Evolutionary conservation across 1,284 basidiomycete species (phyloP).

Genomic region (Rhodotorula sp.): DNA sequence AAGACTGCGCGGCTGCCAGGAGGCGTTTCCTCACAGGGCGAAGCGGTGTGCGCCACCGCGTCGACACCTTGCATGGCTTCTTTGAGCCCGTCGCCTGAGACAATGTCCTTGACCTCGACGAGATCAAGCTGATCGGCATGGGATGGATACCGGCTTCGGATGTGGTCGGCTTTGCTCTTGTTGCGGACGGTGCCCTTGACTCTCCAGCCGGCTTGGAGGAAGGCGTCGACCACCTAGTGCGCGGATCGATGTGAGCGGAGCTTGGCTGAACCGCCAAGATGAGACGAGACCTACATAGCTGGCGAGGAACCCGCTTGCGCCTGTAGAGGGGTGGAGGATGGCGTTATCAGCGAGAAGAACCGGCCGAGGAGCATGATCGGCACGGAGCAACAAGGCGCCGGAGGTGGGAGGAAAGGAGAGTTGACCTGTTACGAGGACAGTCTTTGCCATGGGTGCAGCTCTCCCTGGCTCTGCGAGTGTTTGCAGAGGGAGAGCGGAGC

Average conservation of each 20-base stretch:
- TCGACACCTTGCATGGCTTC: conserved; percentile 45
- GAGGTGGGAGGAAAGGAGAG: not conserved
- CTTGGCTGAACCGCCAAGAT: accelerated
- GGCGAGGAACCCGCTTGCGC: conserved; percentile 36
- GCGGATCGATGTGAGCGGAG: not conserved
- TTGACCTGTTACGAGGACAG: conserved; percentile 29
- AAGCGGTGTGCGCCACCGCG: conserved; percentile 41
- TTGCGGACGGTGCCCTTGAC: conserved; percentile 40
- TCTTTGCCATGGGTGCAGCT: conserved; percentile 12
- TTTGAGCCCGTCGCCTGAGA: conserved; percentile 45
- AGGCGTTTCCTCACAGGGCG: conserved; percentile 17
- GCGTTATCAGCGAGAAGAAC: not conserved
- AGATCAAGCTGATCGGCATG: conserved; percentile 29
- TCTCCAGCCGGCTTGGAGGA: conserved; percentile 36
- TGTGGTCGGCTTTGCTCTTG: conserved; percentile 19
- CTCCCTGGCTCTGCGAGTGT: not conserved
- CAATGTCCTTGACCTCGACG: conserved; percentile 47
- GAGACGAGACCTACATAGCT: conserved; percentile 14
- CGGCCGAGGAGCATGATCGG: not conserved
- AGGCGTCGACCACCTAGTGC: conserved; percentile 27
- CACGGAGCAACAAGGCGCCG: not conserved
- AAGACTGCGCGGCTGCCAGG: conserved; percentile 38
- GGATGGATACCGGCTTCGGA: conserved; percentile 25
- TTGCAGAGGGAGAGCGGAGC: not conserved
- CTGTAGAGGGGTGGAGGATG: conserved; percentile 2